Evolutionary conservation across 257 asterid species (phyloP), one percentile per base, ranked within the genome.

Genomic region (Lantana camara): DNA sequence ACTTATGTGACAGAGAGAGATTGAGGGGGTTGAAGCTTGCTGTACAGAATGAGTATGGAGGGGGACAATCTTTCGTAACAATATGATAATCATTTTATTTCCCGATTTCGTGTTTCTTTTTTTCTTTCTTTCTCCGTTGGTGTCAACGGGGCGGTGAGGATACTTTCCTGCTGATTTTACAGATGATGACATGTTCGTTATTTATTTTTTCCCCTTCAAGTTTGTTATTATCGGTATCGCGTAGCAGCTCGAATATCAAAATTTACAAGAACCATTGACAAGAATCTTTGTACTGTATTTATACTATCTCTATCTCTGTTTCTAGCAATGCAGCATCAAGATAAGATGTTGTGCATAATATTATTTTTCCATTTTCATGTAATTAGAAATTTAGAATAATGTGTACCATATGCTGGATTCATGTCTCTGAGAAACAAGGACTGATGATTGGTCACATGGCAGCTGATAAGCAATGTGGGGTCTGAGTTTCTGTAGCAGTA

Each of bases 11-110:
- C 64, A 65, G 77, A 24, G 29, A 35, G 37, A 22, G 75, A 20
- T 63, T 19, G 35, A 8, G 44, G 64, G 54, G 4, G 40, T 35
- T 35, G 35, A 30, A 2, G 11, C 40, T 35, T 75, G 61, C 32
- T 80, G 85, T 76, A 78, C 80, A 78, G 73, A 60, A 72, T n/a
- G 32, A 27, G 77, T 71, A 72, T 56, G 68, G 54, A 73, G 42
- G 70, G 66, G 74, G 64, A 46, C 2, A 11, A 14, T 64, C 63
- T 56, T 58, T 16, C 27, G 8, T 68, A 72, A 66, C 69, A 62
- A 70, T 76, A 66, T 72, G 71, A 64, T 73, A 60, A 48, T 59
- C 66, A 35, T 60, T 77, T 48, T 34, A 8, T 55, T 57, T 19
- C 10, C 20, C 48, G 22, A 47, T 16, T 52, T 53, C 37, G 29